These are phyloP conservation scores for Coleophoma eucalyptorum DNA, from an alignment of 2,329 filamentous ascomycete genomes.

Conservation along the genomic window DNA sequence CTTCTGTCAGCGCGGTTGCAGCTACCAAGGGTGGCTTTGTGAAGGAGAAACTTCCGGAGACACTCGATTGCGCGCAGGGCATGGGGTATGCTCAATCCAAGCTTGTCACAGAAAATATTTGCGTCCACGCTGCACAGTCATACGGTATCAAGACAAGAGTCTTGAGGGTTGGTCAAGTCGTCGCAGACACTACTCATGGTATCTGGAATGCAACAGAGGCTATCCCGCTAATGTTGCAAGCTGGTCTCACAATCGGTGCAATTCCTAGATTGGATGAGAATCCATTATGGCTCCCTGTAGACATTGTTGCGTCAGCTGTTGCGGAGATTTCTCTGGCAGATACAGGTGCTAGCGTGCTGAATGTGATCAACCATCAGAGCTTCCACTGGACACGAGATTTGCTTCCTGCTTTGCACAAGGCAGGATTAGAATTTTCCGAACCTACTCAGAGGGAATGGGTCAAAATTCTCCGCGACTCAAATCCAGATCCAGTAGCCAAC, in stretches of 20 bases:
- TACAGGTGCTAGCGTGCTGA: slow-evolving; percentile 21
- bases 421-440: slow-evolving; percentile 39
- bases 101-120: slow-evolving; percentile 41
- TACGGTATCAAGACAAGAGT: slow-evolving; percentile 28
- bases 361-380: slow-evolving; percentile 44
- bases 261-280: slow-evolving; percentile 42
- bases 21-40: slow-evolving; percentile 23
- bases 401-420: slow-evolving; percentile 41
- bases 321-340: slow-evolving; percentile 31
- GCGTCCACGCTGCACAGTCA: slow-evolving; percentile 26
- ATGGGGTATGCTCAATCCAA: slow-evolving; percentile 48
- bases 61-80: slow-evolving; percentile 29
- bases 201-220: slow-evolving; percentile 48
- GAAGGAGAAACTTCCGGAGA: slow-evolving; percentile 27
- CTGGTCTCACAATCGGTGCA: slow-evolving; percentile 35
- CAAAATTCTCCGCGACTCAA: slow-evolving; percentile 35
- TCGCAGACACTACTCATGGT: slow-evolving; percentile 39
- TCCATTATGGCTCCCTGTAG: slow-evolving; percentile 40
- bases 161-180: slow-evolving; percentile 45
- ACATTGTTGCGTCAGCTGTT: slow-evolving; percentile 36
- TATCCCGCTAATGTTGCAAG: slow-evolving; percentile 46
- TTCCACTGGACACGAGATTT: slow-evolving; percentile 47
- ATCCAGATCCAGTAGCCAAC: slow-evolving; percentile 44
- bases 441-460: slow-evolving; percentile 42
- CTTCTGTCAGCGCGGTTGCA: slow-evolving; percentile 27